These are phyloP conservation scores for Jaltomata sinuosa DNA, from an alignment of 257 asterid species.

Conservation along the genomic window DNA sequence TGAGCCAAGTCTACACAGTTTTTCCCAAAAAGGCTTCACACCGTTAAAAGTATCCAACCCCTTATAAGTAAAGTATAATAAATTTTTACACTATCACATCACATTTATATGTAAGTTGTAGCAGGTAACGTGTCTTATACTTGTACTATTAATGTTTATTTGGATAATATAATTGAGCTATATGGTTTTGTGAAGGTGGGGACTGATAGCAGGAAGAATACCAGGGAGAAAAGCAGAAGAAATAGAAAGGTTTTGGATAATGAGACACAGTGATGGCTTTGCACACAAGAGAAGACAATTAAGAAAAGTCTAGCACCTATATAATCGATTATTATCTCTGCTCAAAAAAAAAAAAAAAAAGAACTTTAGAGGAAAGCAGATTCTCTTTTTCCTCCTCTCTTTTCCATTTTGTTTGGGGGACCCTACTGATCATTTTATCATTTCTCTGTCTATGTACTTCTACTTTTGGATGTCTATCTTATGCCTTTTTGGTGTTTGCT, in stretches of 20 bases:
- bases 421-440: background rate
- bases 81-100: background rate
- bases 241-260: slow-evolving; percentile 58
- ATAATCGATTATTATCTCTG: background rate
- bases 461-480: background rate
- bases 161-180: background rate
- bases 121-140: background rate
- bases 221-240: slow-evolving; percentile 61
- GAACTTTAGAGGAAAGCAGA: background rate
- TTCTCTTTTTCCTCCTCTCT: background rate
- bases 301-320: background rate
- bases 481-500: background rate
- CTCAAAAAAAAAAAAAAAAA: too few relatives aligned
- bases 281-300: slow-evolving; percentile 9
- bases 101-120: background rate
- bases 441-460: background rate
- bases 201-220: slow-evolving; percentile 56
- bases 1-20: background rate
- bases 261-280: slow-evolving; percentile 27
- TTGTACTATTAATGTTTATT: background rate
- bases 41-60: background rate
- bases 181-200: slow-evolving; percentile 37
- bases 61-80: background rate
- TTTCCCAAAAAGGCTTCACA: background rate
- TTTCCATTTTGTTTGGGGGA: slow-evolving; percentile 1